phyloP scores from a whole-genome alignment of 768 basidiomycete species.

The Hydnomerulius pinastri region DNA sequence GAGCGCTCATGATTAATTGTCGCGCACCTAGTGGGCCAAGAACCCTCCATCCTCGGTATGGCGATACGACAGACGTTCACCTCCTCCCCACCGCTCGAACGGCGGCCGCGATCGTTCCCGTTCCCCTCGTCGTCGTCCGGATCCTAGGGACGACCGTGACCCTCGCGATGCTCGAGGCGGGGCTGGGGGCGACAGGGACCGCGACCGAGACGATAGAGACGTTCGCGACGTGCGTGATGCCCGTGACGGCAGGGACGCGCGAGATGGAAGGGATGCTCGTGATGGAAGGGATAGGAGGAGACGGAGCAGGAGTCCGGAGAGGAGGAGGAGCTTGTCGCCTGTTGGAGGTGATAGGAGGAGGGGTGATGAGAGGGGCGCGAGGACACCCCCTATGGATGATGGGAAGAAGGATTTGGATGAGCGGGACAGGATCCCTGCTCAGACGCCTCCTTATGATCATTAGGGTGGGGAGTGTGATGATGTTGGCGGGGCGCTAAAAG shows the following conservation, averaged over 20 bases:
- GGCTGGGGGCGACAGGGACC: slow-evolving; percentile 40
- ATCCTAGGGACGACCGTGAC: slow-evolving; percentile 41
- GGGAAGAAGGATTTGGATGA: slow-evolving; percentile 44
- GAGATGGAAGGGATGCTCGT: slow-evolving; percentile 37
- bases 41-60: slow-evolving; percentile 82
- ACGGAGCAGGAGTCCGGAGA: slow-evolving; percentile 51
- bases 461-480: slow-evolving; percentile 24
- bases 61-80: slow-evolving; percentile 66
- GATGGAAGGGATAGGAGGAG: slow-evolving; percentile 45
- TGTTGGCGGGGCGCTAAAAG: too few species aligned
- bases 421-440: slow-evolving; percentile 47
- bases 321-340: slow-evolving; percentile 47
- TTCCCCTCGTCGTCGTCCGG: slow-evolving; percentile 50
- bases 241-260: slow-evolving; percentile 36
- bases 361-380: slow-evolving; percentile 46
- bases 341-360: slow-evolving; percentile 38
- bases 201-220: slow-evolving; percentile 36
- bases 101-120: slow-evolving; percentile 52
- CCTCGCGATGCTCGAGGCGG: slow-evolving; percentile 33
- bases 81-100: slow-evolving; percentile 40
- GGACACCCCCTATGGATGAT: slow-evolving; percentile 51
- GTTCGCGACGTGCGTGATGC: slow-evolving; percentile 34
- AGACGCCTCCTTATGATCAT: slow-evolving; percentile 63
- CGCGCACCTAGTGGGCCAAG: slow-evolving; percentile 69
- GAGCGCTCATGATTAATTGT: not conserved